Evolutionary conservation across 768 basidiomycete species (phyloP), one percentile per base, ranked within the genome.

Genomic region (Tylopilus sp.): DNA sequence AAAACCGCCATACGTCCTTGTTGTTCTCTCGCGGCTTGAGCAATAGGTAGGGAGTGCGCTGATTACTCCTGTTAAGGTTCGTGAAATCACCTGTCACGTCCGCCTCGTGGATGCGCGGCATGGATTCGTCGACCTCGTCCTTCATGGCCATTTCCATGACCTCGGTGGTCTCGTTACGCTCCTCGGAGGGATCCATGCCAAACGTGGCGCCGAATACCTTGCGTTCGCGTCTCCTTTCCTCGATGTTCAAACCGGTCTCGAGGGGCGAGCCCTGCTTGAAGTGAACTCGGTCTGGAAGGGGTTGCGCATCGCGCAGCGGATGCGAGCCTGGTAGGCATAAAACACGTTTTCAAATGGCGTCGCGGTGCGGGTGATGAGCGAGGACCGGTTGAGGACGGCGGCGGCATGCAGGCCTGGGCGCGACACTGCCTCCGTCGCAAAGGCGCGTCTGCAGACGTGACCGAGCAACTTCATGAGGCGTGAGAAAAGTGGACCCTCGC

Each of bases 241-340:
- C 87, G 45, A 82, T 70, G 44, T 78, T 84, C 71, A 92, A 96
- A 33, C 88, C 81, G 14, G 84, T 83, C 68, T 94, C 87, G 28
- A 94, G 80, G 16, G 90, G 76, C 0, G 93, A 89, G 10, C 94
- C 94, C 45, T 85, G 85, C 72, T 93, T 93, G 79, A 96, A 96
- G 74, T 95, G 72, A 96, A 92, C 43, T 93, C 86, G 53, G 82
- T 77, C 17, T 94, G 90, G 68, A 92, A 86, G 1, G 94, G 94
- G 60, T 92, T 91, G 67, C 87, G 87, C 44, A 98, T 74, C 3
- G 93, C 87, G 59, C 90, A 86, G 63, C 85, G 82, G 64, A 98
- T 81, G 38, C 90, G 85, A 10, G 82, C 76, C 67, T 92, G 89
- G 77, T 96, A 95, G 48, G 80, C 76, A 70, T 89, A 86, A 71